phyloP scores from a whole-genome alignment of 2,329 filamentous ascomycete genomes.

The Raffaelea albimanens region DNA sequence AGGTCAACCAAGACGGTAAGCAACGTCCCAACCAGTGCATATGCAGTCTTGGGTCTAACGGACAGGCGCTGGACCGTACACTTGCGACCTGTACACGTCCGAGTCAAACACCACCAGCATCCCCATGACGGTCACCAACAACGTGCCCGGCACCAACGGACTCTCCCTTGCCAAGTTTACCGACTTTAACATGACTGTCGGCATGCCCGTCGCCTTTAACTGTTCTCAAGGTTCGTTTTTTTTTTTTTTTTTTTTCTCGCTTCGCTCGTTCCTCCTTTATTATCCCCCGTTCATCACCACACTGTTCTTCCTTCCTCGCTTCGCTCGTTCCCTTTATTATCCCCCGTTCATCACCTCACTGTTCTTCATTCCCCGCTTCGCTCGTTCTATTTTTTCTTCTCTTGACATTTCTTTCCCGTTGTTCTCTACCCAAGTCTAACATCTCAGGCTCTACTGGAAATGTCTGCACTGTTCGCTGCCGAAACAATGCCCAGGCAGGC shows the following conservation, averaged over 20 bases:
- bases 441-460: neutral
- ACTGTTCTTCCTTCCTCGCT: no score
- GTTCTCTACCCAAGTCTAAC: no score
- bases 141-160: conserved; percentile 4
- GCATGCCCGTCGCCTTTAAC: conserved; percentile 2
- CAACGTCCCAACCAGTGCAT: neutral
- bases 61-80: neutral
- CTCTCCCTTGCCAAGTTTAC: conserved; percentile 5
- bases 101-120: neutral
- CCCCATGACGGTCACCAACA: conserved; percentile 1
- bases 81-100: conserved; percentile 2
- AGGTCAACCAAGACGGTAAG: conserved; percentile 5
- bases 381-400: no score
- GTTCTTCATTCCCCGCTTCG: no score
- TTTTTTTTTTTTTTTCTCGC: neutral
- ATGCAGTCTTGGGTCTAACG: neutral
- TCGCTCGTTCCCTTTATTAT: no score
- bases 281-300: no score
- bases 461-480: conserved; percentile 2
- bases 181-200: conserved; percentile 6
- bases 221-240: neutral
- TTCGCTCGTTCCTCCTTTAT: no score
- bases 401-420: no score
- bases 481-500: conserved; percentile 2
- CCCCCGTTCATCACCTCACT: no score